phyloP scores from a whole-genome alignment of 2,329 filamentous ascomycete genomes.

The Fusarium torreyae region DNA sequence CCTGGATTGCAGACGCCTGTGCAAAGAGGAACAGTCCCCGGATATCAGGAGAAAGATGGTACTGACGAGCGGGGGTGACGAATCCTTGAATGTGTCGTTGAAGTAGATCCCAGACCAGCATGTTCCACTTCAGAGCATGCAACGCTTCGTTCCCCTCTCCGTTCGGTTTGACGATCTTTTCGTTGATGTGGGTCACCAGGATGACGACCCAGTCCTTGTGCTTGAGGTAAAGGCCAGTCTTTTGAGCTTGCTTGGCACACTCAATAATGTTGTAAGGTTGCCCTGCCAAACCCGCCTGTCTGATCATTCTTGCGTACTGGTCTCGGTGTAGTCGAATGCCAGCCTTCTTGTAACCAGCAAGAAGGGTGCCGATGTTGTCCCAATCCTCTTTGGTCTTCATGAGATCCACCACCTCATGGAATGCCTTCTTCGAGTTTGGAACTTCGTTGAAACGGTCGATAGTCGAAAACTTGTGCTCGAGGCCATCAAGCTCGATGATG shows the following conservation, averaged over 20 bases:
- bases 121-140: conserved; percentile 62
- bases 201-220: conserved; percentile 57
- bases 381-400: conserved; percentile 68
- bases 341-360: conserved; percentile 65
- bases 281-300: conserved; percentile 58
- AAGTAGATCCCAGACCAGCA: conserved; percentile 66
- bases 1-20: conserved; percentile 48
- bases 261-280: conserved; percentile 65
- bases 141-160: conserved; percentile 53
- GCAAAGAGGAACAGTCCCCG: conserved; percentile 54
- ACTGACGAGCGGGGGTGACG: conserved; percentile 35
- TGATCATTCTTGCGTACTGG: conserved; percentile 59
- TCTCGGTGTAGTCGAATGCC: conserved; percentile 55
- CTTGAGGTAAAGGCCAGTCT: conserved; percentile 63
- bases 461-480: conserved; percentile 67
- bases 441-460: conserved; percentile 60
- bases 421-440: conserved; percentile 59
- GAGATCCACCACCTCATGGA: conserved; percentile 57
- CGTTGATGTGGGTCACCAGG: conserved; percentile 51
- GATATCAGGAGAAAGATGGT: conserved; percentile 49
- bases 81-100: conserved; percentile 58
- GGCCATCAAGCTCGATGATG: conserved; percentile 71
- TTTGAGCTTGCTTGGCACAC: conserved; percentile 61
- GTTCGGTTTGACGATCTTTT: conserved; percentile 55
- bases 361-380: conserved; percentile 65